phyloP scores from a whole-genome alignment of 2,329 filamentous ascomycete genomes.

The Pseudocercospora vitis region DNA sequence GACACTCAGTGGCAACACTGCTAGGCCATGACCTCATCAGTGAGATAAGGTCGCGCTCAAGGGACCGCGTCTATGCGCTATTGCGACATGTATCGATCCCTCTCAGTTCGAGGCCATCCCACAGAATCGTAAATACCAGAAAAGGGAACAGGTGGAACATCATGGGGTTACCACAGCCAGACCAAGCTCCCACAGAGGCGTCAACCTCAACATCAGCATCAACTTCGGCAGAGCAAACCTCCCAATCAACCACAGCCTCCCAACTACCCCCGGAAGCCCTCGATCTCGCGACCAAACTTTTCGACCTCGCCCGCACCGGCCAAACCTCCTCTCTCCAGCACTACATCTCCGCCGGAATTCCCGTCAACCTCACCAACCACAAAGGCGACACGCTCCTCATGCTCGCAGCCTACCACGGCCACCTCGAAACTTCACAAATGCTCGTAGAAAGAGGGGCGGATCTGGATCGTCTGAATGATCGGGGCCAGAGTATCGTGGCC shows the following conservation, averaged over 20 bases:
- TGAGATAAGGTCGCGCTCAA: background rate
- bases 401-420: slow-evolving; percentile 70
- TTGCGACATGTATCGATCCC: no score
- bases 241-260: slow-evolving; percentile 12
- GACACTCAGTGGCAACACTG: background rate
- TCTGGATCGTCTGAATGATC: slow-evolving; percentile 66
- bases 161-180: slow-evolving; percentile 23
- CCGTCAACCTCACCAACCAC: slow-evolving; percentile 69
- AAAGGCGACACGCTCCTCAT: slow-evolving; percentile 74
- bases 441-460: slow-evolving; percentile 65
- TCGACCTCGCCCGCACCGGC: slow-evolving; percentile 64
- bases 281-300: slow-evolving; percentile 65
- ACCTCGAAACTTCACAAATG: slow-evolving; percentile 59
- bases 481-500: slow-evolving; percentile 67
- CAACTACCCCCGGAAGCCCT: slow-evolving; percentile 63
- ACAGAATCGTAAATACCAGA: background rate
- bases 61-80: background rate
- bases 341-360: slow-evolving; percentile 65
- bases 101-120: no score
- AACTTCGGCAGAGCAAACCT: background rate
- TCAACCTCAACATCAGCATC: no score
- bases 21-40: background rate
- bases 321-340: slow-evolving; percentile 59
- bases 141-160: background rate
- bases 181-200: background rate